These are phyloP conservation scores for Xenoacremonium recifei DNA, from an alignment of 2,329 filamentous ascomycete genomes.

Conservation along the genomic window DNA sequence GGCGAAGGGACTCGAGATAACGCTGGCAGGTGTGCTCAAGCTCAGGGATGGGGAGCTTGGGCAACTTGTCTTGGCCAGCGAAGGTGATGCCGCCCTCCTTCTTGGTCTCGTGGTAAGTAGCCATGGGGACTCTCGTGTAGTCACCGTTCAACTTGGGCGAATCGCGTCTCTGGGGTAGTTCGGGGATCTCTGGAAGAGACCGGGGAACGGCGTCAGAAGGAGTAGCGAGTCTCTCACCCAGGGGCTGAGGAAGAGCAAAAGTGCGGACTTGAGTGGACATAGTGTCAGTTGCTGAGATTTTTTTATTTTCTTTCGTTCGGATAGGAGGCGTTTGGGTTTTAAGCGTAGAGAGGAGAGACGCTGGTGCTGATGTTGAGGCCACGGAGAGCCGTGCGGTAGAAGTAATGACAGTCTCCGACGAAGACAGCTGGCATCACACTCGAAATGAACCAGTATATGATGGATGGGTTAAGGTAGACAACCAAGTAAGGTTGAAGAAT, in stretches of 20 bases:
- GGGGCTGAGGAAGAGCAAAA: conserved; percentile 64
- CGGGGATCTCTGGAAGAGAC: conserved; percentile 36
- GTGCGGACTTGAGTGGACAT: conserved; percentile 41
- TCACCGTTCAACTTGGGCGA: conserved; percentile 27
- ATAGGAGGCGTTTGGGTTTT: conserved; percentile 28
- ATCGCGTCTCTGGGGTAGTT: conserved; percentile 20
- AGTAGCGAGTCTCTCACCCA: conserved; percentile 65
- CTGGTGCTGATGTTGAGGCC: conserved; percentile 78
- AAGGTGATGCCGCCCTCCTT: conserved; percentile 79
- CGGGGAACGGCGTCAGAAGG: conserved; percentile 33
- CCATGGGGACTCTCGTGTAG: conserved; percentile 50
- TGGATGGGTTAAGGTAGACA: conserved; percentile 9
- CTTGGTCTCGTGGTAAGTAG: conserved; percentile 49
- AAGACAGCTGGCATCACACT: conserved; percentile 78
- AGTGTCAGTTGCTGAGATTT: conserved; percentile 24
- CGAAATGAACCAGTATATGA: conserved; percentile 11
- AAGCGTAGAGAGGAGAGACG: conserved; percentile 75
- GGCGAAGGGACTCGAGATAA: conserved; percentile 76
- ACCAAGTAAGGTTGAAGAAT: conserved; percentile 5
- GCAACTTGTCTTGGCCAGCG: conserved; percentile 81
- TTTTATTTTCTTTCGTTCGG: background rate
- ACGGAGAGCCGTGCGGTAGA: conserved; percentile 86
- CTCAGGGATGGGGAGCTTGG: conserved; percentile 90
- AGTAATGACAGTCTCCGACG: conserved; percentile 87
- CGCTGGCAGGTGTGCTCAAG: conserved; percentile 74